A percentile compares a stretch with the other conserved stretches of the same genome.
Evolutionary conservation across 129 eudicot species (phyloP).

Genomic region (Pittosporum tobira): DNA sequence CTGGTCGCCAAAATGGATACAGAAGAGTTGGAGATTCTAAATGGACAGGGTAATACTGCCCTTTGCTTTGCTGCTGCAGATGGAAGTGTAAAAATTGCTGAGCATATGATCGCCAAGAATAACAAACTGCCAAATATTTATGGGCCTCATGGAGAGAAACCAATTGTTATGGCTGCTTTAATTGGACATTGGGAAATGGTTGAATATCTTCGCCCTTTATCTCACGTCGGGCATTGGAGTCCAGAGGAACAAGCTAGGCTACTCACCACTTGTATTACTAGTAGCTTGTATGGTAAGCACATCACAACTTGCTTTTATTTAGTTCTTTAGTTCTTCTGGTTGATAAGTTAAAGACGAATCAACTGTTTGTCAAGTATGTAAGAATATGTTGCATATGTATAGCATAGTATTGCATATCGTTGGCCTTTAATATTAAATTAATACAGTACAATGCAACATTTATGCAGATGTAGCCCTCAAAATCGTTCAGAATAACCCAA

Average conservation of each 20-base stretch:
- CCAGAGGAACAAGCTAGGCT: constrained; percentile 19
- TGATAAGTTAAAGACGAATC: no score
- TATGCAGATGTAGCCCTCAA: constrained; percentile 8
- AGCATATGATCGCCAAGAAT: constrained; percentile 24
- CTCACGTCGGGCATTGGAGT: constrained; percentile 20
- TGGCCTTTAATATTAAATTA: no score
- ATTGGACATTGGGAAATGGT: constrained; percentile 33
- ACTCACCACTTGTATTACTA: constrained; percentile 26
- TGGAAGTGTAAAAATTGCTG: constrained; percentile 30
- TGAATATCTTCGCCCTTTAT: constrained; percentile 15
- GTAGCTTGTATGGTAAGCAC: constrained; percentile 32
- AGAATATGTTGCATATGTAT: no score
- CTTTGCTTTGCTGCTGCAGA: constrained; percentile 49
- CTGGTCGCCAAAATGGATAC: constrained; percentile 13
- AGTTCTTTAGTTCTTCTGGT: background rate
- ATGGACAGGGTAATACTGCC: constrained; percentile 31
- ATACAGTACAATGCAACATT: no score
- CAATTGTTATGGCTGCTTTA: constrained; percentile 40
- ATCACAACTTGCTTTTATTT: background rate
- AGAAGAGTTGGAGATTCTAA: constrained; percentile 25
- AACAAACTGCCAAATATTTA: constrained; percentile 13
- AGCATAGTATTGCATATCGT: no score
- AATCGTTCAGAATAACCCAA: background rate
- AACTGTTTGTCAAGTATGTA: no score
- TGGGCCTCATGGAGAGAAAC: constrained; percentile 24